Evolutionary conservation across 2,329 filamentous ascomycete genomes (phyloP), one percentile per base, ranked within the genome.

Genomic region (Tolypocladium endophyticum): DNA sequence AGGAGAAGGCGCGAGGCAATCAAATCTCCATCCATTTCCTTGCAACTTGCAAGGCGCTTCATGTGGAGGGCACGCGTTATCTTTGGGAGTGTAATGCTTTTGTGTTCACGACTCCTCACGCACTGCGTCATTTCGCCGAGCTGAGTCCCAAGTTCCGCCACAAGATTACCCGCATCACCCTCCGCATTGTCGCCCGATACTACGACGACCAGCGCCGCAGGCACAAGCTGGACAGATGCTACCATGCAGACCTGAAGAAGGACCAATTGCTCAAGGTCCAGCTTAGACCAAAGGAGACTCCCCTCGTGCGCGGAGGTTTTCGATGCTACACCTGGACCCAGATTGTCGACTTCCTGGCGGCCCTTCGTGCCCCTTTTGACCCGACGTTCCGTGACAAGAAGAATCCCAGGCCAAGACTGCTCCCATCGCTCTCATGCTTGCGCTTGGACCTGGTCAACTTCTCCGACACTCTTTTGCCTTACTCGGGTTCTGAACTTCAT

Each of bases 401-500:
- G 55, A 68, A 66, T 14, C 69, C 71, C 12, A 64, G 72, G 18
- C 78, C 77, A 23, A 72, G 76, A 41, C 74, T 83, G 14, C 66
- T 83, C 0, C 81, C 81, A 1, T 74, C 71, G 20, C 71, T 84
- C 4, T 70, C 74, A 33, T 73, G 72, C 23, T 68, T 83, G 47
- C 77, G 81, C 41, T 74, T 84, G 39, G 81, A 84, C 61, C 74
- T 83, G 23, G 79, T 83, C 64, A 83, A 83, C 63, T 84, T 83
- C 55, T 74, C 76, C 2, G 75, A 79, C 41, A 70, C 76, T 2
- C 71, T 77, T 35, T 68, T 82, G 39, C 74, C 74, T 2, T 77
- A 73, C 58, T 76, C 79, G 1, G 78, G 76, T 1, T 69, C 73
- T 4, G 77, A 79, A 54, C 71, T 83, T 20, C 81, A 83, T 64